Evolutionary conservation across 2,329 filamentous ascomycete species (phyloP).

Genomic region (Acephala macrosclerotiorum): DNA sequence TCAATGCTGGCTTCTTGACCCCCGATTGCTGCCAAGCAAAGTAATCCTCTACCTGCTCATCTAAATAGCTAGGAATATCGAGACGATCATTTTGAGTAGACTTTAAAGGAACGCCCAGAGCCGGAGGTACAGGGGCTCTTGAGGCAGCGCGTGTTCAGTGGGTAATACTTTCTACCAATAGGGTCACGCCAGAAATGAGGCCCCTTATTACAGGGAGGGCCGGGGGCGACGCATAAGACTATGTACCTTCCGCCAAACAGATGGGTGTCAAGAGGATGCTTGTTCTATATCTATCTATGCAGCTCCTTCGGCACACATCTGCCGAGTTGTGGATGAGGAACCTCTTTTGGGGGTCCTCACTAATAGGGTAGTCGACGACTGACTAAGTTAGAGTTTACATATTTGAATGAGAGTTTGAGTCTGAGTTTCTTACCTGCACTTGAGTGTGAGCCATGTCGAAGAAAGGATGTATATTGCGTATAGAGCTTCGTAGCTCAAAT

Average conservation of each 20-base stretch:
- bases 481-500: no score
- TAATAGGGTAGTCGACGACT: conserved; percentile 12
- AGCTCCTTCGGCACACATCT: conserved; percentile 41
- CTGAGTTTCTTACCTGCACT: conserved; percentile 29
- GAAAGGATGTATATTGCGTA: no score
- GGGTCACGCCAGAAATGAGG: conserved; percentile 46
- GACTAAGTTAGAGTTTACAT: conserved; percentile 21
- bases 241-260: conserved; percentile 45
- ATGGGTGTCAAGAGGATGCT: conserved; percentile 34
- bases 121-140: conserved; percentile 33
- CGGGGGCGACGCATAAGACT: conserved; percentile 26
- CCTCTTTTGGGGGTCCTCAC: conserved; percentile 23
- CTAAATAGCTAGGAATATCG: conserved; percentile 36
- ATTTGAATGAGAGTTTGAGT: conserved; percentile 34
- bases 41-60: conserved; percentile 39
- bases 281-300: conserved; percentile 39
- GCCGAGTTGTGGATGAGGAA: conserved; percentile 31
- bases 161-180: conserved; percentile 45
- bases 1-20: conserved; percentile 32
- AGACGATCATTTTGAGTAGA: conserved; percentile 25
- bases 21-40: conserved; percentile 41
- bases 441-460: no score
- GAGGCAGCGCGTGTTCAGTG: conserved; percentile 42
- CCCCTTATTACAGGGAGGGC: conserved; percentile 38
- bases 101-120: conserved; percentile 2